Evolutionary conservation across 495 filamentous ascomycete genomes (phyloP), one percentile per base, ranked within the genome.

Genomic region (Thermochaetoides thermophila): DNA sequence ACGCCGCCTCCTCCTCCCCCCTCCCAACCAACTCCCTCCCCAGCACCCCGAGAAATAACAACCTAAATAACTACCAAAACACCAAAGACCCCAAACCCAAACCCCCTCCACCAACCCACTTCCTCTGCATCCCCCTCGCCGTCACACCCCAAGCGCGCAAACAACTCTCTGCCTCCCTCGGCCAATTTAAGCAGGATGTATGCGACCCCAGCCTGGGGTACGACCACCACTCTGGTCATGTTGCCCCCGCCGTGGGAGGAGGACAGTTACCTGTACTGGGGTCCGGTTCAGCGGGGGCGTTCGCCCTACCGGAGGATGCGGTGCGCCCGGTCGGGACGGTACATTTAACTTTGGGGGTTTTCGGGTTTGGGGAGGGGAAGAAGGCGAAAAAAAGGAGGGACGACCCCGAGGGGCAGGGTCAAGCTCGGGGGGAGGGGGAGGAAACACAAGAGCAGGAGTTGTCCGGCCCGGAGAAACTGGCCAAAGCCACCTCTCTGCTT

Each of bases 271-370:
- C n/a, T n/a, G n/a, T n/a, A n/a, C n/a, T n/a, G n/a, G n/a, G n/a
- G n/a, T n/a, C n/a, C n/a, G n/a, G n/a, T n/a, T n/a, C n/a, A n/a
- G n/a, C n/a, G n/a, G n/a, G n/a, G n/a, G n/a, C n/a, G 33, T 58
- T 44, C 50, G 37, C 47, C 28, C 44, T 56, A 21, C 73, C 76
- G 1, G 50, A 63, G 26, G 66, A 65, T 36, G 80, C 84, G 4
- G 52, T 92, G 23, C 61, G 87, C 14, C 85, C 87, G 0, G 41
- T 86, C 4, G 82, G 78, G 3, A 84, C 83, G 0, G 56, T 93
- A 17, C 87, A 94, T 54, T 57, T 92, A 2, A 94, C 87, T 1
- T 54, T 94, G 5, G 85, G 84, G 1, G 83, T 93, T 3, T 84
- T 95, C 78, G 81, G 72, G 38, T 69, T 94, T 7, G 49, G 1